Percentiles rank a stretch among this genome's conserved stretches.
Conservation (phyloP, 768 basidiomycete genomes). For the Clavaria fumosa region DNA sequence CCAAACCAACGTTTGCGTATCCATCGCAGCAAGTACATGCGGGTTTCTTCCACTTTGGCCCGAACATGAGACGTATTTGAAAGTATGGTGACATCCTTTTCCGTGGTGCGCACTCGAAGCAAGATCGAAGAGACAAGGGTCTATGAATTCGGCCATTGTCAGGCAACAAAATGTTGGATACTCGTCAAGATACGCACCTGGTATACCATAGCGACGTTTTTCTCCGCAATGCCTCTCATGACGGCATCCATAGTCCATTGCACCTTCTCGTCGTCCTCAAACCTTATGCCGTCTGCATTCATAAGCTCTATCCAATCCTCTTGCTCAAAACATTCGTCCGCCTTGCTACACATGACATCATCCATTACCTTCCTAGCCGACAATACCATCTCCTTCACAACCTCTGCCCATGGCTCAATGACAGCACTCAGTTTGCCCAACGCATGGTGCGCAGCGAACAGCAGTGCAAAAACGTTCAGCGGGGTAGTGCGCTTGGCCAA, state of each 20-base stretch:
- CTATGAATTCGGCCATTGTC: slow-evolving; percentile 20
- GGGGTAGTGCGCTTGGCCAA: slow-evolving; percentile 56
- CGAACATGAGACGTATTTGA: slow-evolving; percentile 56
- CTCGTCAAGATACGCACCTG: slow-evolving; percentile 32
- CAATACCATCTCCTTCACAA: slow-evolving; percentile 50
- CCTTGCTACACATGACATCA: slow-evolving; percentile 39
- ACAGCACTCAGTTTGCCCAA: slow-evolving; percentile 35
- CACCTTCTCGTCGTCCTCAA: slow-evolving; percentile 66
- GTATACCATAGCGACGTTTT: slow-evolving; percentile 55
- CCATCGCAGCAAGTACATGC: slow-evolving; percentile 52
- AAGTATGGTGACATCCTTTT: slow-evolving; percentile 45
- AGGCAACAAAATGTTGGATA: neutral
- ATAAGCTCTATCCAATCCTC: slow-evolving; percentile 64
- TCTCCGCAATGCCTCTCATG: slow-evolving; percentile 44
- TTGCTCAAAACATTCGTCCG: slow-evolving; percentile 50
- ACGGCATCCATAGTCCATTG: slow-evolving; percentile 60
- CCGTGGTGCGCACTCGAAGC: slow-evolving; percentile 47
- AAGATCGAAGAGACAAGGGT: slow-evolving; percentile 60
- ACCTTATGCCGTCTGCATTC: slow-evolving; percentile 54
- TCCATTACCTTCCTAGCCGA: slow-evolving; percentile 47
- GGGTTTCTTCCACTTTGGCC: slow-evolving; percentile 57
- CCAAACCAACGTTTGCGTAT: slow-evolving; percentile 66
- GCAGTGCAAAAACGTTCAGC: slow-evolving; percentile 46
- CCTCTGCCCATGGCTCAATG: slow-evolving; percentile 61
- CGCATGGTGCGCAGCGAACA: slow-evolving; percentile 53